These are phyloP conservation scores for Apiotrichum gamsii DNA, from an alignment of 1,284 basidiomycete genomes.

Conservation along the genomic window DNA sequence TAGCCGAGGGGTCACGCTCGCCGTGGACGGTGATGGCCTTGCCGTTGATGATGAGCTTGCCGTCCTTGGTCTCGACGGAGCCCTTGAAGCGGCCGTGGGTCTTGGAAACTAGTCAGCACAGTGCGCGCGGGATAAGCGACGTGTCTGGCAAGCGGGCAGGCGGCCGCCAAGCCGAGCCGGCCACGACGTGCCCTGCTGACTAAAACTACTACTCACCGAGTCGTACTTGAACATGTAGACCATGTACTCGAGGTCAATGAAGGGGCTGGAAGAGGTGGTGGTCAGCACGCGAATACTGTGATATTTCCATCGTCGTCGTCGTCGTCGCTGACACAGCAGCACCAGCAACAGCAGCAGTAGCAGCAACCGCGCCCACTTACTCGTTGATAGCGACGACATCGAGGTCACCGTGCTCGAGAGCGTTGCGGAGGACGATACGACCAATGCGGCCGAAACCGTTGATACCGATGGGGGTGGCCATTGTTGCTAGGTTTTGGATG, in stretches of 20 bases:
- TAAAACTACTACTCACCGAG: conserved; percentile 51
- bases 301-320: too few species aligned
- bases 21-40: conserved; percentile 72
- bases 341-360: too few species aligned
- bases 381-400: conserved; percentile 85
- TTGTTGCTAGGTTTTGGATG: too few species aligned
- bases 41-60: conserved; percentile 83
- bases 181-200: too few species aligned
- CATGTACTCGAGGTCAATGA: conserved; percentile 96
- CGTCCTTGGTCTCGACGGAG: conserved; percentile 71
- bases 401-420: conserved; percentile 68
- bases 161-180: too few species aligned
- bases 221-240: conserved; percentile 99
- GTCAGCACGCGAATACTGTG: too few species aligned
- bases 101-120: too few species aligned
- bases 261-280: conserved; percentile 71
- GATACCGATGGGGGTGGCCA: too few species aligned
- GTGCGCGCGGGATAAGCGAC: too few species aligned
- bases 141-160: too few species aligned
- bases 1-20: conserved; percentile 82
- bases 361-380: too few species aligned
- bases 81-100: conserved; percentile 96
- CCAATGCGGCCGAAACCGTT: conserved; percentile 99
- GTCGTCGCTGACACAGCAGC: too few species aligned
- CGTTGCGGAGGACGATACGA: conserved; percentile 93